Evolutionary conservation across 2,329 filamentous ascomycete genomes (phyloP).

Genomic region (Lecanicillium sp.): DNA sequence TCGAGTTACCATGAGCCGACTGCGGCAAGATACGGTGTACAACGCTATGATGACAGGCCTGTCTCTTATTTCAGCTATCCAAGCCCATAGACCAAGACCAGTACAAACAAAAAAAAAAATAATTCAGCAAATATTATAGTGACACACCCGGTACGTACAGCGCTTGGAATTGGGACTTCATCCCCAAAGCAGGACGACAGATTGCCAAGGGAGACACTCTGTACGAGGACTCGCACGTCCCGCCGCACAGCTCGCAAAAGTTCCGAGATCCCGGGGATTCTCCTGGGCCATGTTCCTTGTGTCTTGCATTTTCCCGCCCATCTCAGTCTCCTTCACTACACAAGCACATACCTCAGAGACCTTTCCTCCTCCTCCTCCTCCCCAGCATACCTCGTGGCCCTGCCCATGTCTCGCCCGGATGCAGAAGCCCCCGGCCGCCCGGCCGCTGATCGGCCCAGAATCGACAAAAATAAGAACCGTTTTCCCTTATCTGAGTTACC

Average conservation of each 20-base stretch:
- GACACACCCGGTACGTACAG: too few relatives aligned
- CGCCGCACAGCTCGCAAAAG: not conserved
- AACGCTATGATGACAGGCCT: too few relatives aligned
- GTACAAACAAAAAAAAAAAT: too few relatives aligned
- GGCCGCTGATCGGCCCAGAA: not conserved
- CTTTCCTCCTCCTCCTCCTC: not conserved
- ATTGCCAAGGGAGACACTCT: not conserved
- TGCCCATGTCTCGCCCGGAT: slow-evolving; percentile 1
- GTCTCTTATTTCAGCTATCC: too few relatives aligned
- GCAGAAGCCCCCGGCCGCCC: not conserved
- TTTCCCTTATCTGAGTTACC: not conserved
- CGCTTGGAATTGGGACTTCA: too few relatives aligned
- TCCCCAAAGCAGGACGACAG: not conserved
- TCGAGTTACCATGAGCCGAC: too few relatives aligned
- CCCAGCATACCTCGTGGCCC: slow-evolving; percentile 3
- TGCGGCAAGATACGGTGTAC: too few relatives aligned
- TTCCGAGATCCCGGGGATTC: slow-evolving; percentile 3
- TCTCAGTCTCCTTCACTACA: too few relatives aligned
- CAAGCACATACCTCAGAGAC: not conserved
- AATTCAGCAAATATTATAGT: too few relatives aligned
- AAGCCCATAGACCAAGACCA: too few relatives aligned
- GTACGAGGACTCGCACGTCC: not conserved
- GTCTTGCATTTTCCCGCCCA: too few relatives aligned
- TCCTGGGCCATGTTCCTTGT: too few relatives aligned
- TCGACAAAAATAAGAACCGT: not conserved